These are phyloP conservation scores for Pseudogymnoascus verrucosus DNA, from an alignment of 2,329 filamentous ascomycete genomes.

Conservation along the genomic window DNA sequence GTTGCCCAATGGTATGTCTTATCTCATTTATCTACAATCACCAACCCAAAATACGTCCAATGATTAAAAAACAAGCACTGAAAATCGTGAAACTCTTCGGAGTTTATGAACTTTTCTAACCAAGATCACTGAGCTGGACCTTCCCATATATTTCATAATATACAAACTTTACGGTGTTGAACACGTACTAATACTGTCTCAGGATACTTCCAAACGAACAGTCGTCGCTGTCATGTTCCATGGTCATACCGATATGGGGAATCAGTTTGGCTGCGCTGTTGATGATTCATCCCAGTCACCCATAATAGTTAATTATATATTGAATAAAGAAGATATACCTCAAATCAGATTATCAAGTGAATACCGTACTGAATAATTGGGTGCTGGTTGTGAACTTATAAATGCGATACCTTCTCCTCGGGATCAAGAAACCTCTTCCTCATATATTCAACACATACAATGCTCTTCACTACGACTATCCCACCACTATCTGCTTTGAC, in stretches of 20 bases:
- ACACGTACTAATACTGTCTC: neutral
- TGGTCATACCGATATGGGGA: neutral
- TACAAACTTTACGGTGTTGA: constrained; percentile 9
- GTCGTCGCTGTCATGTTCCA: neutral
- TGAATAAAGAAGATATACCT: constrained; percentile 5
- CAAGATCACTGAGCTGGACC: constrained; percentile 31
- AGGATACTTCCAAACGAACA: neutral
- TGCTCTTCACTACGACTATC: neutral
- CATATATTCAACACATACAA: neutral
- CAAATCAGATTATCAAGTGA: neutral
- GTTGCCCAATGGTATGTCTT: neutral
- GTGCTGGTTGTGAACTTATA: neutral
- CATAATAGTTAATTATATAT: neutral
- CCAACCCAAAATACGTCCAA: constrained; percentile 12
- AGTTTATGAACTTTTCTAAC: constrained; percentile 28
- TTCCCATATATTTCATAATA: constrained; percentile 6
- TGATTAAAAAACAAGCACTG: constrained; percentile 32
- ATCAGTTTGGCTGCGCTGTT: neutral
- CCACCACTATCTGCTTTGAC: neutral
- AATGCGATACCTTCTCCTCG: neutral
- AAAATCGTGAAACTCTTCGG: constrained; percentile 30
- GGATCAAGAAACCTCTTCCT: neutral
- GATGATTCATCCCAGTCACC: neutral
- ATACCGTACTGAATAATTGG: neutral
- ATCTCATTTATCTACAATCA: neutral